Base-by-base conservation (phyloP, 1,284 basidiomycete species). In the Tausonia pullulans region DNA sequence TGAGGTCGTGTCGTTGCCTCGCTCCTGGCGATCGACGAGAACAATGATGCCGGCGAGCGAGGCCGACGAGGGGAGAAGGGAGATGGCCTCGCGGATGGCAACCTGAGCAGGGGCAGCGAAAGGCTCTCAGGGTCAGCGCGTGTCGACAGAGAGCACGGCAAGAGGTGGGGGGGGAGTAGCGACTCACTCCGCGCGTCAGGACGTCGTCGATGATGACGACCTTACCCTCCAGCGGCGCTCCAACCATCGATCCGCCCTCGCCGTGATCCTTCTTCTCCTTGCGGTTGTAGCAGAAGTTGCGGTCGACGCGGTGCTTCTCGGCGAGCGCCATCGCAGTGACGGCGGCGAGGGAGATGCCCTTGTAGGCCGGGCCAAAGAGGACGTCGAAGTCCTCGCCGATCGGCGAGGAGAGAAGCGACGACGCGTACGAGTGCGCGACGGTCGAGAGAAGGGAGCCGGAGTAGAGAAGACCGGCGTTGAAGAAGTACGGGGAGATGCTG, bases 241-340 rank as follows among this genome's bases (percentile, higher is more conserved):
- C 96, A 67, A 98, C 92, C 71, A 97, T 84, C 54, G 81, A 81
- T 0, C 95, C 96, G n/a, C 96, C 95, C 76, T 98, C 95, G 6
- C 95, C 95, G 72, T 98, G 94, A 67, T 88, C 87, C 77, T 98
- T 98, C 56, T 82, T 87, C 76, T 98, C 96, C 78, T 98, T 98
- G 53, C 95, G 82, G 75, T 98, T 94, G 74, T 94, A 97, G 48
- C 88, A 87, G 71, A 90, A 90, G 0, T 88, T 88, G 44, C 93
- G 84, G 57, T 85, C 79, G 58, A 85, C 80, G 3, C 79, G 78
- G 72, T 90, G 81, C 65, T 83, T 79, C 48, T 84, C 81, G 67
- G 85, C 81, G 48, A 98, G 81, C 45, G 87, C 81, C 41, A 96
- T 81, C 2, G 89, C 82, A 1, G 94, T 93, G 57, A 88, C 84